Conservation (phyloP, 441 rosid genomes). For the Kokia cookei region DNA sequence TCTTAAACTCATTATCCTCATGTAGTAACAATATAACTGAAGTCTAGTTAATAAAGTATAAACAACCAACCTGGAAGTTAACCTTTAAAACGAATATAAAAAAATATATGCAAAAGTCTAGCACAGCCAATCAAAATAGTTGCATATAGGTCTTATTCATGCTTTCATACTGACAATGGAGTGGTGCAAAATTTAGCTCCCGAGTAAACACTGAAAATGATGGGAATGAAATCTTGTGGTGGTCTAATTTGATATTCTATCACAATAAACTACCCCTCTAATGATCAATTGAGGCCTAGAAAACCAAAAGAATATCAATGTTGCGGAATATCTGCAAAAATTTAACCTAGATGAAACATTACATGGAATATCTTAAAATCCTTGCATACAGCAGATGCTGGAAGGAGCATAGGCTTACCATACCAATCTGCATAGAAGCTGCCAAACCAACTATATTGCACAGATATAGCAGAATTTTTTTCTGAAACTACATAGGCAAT, state of each 20-base stretch:
- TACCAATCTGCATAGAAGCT: neutral
- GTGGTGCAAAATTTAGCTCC: neutral
- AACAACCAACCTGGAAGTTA: neutral
- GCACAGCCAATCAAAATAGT: neutral
- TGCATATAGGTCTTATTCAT: neutral
- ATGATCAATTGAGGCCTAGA: neutral
- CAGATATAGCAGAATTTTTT: neutral
- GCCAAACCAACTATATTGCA: neutral
- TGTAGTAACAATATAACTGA: neutral
- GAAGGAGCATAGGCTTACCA: neutral
- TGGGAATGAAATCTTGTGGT: neutral
- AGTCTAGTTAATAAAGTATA: neutral
- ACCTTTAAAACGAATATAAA: neutral
- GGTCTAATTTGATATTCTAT: neutral
- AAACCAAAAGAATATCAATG: neutral
- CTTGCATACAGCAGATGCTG: neutral
- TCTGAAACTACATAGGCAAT: neutral
- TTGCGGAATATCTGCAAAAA: neutral
- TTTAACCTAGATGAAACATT: neutral
- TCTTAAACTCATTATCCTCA: neutral
- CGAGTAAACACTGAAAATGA: neutral
- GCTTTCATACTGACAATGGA: neutral
- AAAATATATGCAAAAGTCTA: neutral
- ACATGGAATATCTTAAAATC: neutral
- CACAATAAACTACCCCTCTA: constrained; percentile 2